These are phyloP conservation scores for Scutellaria baicalensis DNA, from an alignment of 257 asterid species.

Conservation along the genomic window DNA sequence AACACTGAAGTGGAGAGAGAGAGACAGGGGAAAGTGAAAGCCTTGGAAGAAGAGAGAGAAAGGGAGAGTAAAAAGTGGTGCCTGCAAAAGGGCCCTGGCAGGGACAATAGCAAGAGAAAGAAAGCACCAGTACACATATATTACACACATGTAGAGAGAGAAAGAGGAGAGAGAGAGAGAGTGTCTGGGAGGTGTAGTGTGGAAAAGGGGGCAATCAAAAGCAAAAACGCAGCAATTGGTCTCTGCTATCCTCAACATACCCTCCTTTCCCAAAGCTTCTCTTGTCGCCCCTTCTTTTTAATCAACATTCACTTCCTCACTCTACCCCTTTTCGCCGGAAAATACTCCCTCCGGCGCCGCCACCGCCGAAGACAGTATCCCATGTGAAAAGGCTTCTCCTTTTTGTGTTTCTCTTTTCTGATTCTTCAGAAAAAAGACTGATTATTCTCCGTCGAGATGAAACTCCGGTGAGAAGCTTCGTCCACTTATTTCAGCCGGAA, in stretches of 20 bases:
- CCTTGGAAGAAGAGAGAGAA: neutral
- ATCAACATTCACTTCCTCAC: slow-evolving; percentile 23
- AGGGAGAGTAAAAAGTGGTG: neutral
- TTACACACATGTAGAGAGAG: neutral
- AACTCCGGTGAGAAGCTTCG: slow-evolving; percentile 20
- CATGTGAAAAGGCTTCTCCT: neutral
- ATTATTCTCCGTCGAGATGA: slow-evolving; percentile 15
- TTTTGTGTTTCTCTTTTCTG: neutral
- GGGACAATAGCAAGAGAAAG: neutral
- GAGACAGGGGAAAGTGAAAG: neutral
- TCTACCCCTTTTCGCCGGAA: slow-evolving; percentile 28
- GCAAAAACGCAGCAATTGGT: slow-evolving; percentile 63
- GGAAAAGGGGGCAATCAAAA: slow-evolving; percentile 60
- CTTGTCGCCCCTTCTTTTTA: slow-evolving; percentile 40
- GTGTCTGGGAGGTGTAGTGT: slow-evolving; percentile 60
- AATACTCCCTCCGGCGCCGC: slow-evolving; percentile 19
- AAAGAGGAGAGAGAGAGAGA: neutral
- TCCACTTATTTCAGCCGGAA: slow-evolving; percentile 2
- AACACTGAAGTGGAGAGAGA: slow-evolving; percentile 19
- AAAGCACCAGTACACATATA: neutral
- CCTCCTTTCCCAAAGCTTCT: slow-evolving; percentile 66
- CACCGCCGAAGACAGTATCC: no score
- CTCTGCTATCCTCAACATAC: slow-evolving; percentile 73
- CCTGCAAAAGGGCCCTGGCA: slow-evolving; percentile 4
- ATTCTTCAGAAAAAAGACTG: neutral